Conservation (phyloP, 345 rosid species). For the Pugionium dolabratum region DNA sequence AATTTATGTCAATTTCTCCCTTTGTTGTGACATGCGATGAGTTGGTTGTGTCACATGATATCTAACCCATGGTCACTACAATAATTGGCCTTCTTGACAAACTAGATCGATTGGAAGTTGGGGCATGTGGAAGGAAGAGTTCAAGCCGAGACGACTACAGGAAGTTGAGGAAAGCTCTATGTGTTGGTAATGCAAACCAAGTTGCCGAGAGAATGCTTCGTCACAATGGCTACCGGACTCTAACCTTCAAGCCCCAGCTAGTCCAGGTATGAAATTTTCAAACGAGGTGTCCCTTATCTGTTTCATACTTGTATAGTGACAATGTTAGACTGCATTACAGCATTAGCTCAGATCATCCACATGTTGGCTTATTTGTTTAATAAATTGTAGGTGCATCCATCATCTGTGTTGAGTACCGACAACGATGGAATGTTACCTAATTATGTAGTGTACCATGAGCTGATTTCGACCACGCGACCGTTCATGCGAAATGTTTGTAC, state of each 20-base stretch:
- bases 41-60: not conserved
- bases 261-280: slow-evolving; percentile 62
- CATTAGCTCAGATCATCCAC: slow-evolving; percentile 1
- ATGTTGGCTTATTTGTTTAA: slow-evolving; percentile 5
- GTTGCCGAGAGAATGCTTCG: slow-evolving; percentile 90
- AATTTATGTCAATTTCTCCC: not conserved
- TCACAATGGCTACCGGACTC: slow-evolving; percentile 83
- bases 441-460: slow-evolving; percentile 82
- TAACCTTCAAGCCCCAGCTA: slow-evolving; percentile 74
- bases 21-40: not conserved
- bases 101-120: slow-evolving; percentile 69
- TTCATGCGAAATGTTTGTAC: slow-evolving; percentile 78
- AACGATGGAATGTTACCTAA: slow-evolving; percentile 74
- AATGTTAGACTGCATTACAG: slow-evolving; percentile 1
- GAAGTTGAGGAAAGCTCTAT: slow-evolving; percentile 83
- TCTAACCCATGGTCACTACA: not conserved
- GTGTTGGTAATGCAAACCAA: slow-evolving; percentile 78
- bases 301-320: not conserved
- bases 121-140: slow-evolving; percentile 49
- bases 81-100: slow-evolving; percentile 22
- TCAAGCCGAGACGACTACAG: slow-evolving; percentile 54
- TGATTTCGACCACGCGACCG: slow-evolving; percentile 76
- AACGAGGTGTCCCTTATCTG: slow-evolving; percentile 11
- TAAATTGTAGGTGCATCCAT: slow-evolving; percentile 70
- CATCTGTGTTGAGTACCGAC: slow-evolving; percentile 66